Evolutionary conservation across 1,284 basidiomycete genomes (phyloP).

Genomic region (Cerioporus squamosus): DNA sequence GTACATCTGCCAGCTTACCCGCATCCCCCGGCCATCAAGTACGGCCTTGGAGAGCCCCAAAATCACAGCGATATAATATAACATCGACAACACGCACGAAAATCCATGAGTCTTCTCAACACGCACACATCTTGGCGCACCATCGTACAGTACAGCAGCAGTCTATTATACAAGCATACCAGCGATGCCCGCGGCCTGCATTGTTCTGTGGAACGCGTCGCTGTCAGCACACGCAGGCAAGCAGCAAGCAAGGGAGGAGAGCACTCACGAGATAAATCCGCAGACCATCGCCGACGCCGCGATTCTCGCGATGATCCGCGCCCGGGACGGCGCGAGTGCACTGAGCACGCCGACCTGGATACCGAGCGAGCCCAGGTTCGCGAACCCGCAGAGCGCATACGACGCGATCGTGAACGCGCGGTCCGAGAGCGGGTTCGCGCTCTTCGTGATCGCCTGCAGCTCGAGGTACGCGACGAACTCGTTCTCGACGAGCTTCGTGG

Average conservation of each 20-base stretch:
- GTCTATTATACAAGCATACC: conserved; percentile 6
- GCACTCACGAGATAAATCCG: conserved; percentile 67
- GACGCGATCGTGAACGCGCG: conserved; percentile 81
- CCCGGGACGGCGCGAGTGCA: conserved; percentile 80
- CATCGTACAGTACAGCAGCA: too few relatives aligned
- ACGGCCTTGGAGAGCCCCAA: too few relatives aligned
- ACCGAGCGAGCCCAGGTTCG: conserved; percentile 85
- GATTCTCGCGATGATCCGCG: conserved; percentile 71
- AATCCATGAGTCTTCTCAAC: too few relatives aligned
- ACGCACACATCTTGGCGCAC: too few relatives aligned
- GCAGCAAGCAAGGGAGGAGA: neutral
- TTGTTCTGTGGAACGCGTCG: neutral
- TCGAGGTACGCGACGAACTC: conserved; percentile 84
- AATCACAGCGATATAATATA: too few relatives aligned
- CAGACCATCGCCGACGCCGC: conserved; percentile 82
- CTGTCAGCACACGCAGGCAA: too few relatives aligned
- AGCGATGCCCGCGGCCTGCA: conserved; percentile 9
- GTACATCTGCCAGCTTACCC: too few relatives aligned
- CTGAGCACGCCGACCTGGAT: conserved; percentile 91
- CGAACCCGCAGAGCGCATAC: conserved; percentile 90
- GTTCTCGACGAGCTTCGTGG: conserved; percentile 87
- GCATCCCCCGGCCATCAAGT: too few relatives aligned
- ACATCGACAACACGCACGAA: too few relatives aligned
- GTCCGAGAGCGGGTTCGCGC: conserved; percentile 60
- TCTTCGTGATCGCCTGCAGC: conserved; percentile 56